A percentile compares a stretch with the other conserved stretches of the same genome.
Evolutionary conservation across 768 basidiomycete species (phyloP).

Genomic region (Kwoniella dendrophila): DNA sequence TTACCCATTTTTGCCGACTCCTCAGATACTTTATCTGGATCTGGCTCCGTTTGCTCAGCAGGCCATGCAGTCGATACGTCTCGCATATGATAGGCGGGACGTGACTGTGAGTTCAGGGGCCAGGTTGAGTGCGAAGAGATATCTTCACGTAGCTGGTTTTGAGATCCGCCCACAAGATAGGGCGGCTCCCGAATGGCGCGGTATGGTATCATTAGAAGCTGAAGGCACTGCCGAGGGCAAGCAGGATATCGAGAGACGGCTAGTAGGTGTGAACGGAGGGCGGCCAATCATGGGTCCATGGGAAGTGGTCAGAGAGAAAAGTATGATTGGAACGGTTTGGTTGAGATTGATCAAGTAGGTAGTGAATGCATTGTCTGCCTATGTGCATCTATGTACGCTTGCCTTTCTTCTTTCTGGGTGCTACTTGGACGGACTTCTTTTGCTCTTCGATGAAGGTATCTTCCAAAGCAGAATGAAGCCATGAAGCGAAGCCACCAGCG

Average conservation of each 20-base stretch:
- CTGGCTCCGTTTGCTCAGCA: conserved; percentile 46
- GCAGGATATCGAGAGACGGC: conserved; percentile 43
- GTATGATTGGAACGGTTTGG: conserved; percentile 54
- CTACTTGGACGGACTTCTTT: not conserved
- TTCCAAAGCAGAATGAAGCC: conserved; percentile 27
- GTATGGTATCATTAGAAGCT: conserved; percentile 54
- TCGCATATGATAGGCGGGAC: conserved; percentile 54
- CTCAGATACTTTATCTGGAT: conserved; percentile 52
- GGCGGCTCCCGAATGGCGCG: conserved; percentile 47
- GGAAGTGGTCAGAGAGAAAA: conserved; percentile 55
- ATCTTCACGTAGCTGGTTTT: conserved; percentile 55
- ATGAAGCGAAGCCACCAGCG: conserved; percentile 33
- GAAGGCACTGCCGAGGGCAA: conserved; percentile 56
- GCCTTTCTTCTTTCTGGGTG: conserved; percentile 10
- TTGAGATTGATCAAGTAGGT: conserved; percentile 40
- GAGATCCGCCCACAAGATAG: conserved; percentile 30
- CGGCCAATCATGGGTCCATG: conserved; percentile 45
- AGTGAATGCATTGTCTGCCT: not conserved
- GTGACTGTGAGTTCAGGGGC: conserved; percentile 52
- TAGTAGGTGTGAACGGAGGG: conserved; percentile 31
- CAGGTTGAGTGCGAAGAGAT: conserved; percentile 53
- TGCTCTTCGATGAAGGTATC: conserved; percentile 11
- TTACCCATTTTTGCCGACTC: conserved; percentile 49
- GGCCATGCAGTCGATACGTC: conserved; percentile 39
- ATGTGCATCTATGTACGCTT: conserved; percentile 15